phyloP scores from a whole-genome alignment of 2,329 filamentous ascomycete species.

The Monosporascus sp. region DNA sequence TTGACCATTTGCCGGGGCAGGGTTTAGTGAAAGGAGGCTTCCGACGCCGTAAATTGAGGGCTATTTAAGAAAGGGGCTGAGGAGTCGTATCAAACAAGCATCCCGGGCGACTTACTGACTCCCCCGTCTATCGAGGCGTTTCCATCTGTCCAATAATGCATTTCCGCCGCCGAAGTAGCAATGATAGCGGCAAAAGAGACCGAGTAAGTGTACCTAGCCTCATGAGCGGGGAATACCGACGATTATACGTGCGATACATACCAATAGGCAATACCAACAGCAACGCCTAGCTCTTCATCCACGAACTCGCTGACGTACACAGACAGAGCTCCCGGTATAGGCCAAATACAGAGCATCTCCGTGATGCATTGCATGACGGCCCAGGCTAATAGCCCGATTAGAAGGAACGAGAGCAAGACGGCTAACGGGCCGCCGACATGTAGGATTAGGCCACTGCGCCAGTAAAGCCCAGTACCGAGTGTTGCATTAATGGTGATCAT shows the following conservation, averaged over 20 bases:
- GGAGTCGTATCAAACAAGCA: not conserved
- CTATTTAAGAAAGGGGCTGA: not conserved
- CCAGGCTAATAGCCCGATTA: constrained; percentile 23
- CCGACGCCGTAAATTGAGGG: not conserved
- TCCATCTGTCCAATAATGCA: constrained; percentile 18
- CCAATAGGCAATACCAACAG: constrained; percentile 28
- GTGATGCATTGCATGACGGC: constrained; percentile 27
- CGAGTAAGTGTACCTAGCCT: constrained; percentile 23
- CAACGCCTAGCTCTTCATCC: constrained; percentile 26
- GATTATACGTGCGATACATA: constrained; percentile 8
- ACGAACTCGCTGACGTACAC: constrained; percentile 28
- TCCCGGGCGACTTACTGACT: not conserved
- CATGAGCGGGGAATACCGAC: not conserved
- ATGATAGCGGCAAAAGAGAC: constrained; percentile 22
- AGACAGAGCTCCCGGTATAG: constrained; percentile 26
- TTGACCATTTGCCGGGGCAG: constrained; percentile 5
- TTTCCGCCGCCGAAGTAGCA: constrained; percentile 17
- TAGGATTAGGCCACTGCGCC: constrained; percentile 24
- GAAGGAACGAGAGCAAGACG: constrained; percentile 22
- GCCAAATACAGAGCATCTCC: constrained; percentile 27
- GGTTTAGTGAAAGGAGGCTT: not conserved
- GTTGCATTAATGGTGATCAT: constrained; percentile 26
- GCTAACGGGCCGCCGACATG: constrained; percentile 22
- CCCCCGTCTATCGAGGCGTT: not conserved
- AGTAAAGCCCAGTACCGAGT: constrained; percentile 23